Percentiles rank a stretch among this genome's conserved stretches.
These are phyloP conservation scores for Piper betle DNA, from an alignment of 164 flowering plant species.

Conservation along the genomic window DNA sequence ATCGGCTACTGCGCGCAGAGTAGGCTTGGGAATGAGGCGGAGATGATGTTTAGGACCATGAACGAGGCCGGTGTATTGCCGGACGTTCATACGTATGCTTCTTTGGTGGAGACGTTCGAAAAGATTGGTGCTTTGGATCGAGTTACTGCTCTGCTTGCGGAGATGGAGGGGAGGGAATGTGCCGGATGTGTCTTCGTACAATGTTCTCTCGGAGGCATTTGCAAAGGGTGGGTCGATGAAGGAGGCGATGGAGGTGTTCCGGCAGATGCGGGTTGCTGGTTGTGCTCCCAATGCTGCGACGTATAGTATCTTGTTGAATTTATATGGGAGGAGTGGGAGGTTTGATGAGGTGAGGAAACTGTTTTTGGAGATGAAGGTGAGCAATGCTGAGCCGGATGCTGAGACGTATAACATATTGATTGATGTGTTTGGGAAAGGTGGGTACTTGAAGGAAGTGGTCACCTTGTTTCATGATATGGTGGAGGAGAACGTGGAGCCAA, in stretches of 20 bases:
- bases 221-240: constrained; percentile 46
- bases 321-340: constrained; percentile 68
- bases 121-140: constrained; percentile 54
- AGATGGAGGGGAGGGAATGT: constrained; percentile 71
- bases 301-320: constrained; percentile 68
- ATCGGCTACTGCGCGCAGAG: constrained; percentile 67
- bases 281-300: constrained; percentile 75
- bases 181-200: constrained; percentile 67
- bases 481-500: constrained; percentile 89
- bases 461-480: constrained; percentile 93
- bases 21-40: constrained; percentile 79
- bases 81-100: constrained; percentile 59
- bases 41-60: constrained; percentile 92
- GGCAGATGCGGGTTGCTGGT: constrained; percentile 82
- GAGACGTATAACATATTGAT: constrained; percentile 79
- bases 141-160: constrained; percentile 61
- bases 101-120: constrained; percentile 75
- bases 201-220: constrained; percentile 75
- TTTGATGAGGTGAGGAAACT: constrained; percentile 82
- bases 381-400: constrained; percentile 81
- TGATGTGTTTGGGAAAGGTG: constrained; percentile 85
- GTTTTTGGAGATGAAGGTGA: constrained; percentile 91
- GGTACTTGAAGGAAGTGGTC: constrained; percentile 92
- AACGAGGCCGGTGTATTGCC: constrained; percentile 82
- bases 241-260: constrained; percentile 74